These are phyloP conservation scores for Silene latifolia DNA, from an alignment of 148 eudicot species.

Conservation along the genomic window DNA sequence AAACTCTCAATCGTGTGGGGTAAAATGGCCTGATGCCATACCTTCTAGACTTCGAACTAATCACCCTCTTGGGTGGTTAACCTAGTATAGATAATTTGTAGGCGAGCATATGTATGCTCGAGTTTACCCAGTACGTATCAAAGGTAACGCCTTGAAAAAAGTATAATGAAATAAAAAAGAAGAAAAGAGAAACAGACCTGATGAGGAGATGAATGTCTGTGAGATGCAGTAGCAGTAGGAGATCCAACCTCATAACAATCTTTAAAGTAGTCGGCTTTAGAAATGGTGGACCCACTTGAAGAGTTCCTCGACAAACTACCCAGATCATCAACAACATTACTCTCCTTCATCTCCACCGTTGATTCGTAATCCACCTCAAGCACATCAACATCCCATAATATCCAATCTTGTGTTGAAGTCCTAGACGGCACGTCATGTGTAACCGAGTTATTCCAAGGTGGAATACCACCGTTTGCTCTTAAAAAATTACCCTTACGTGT, in stretches of 20 bases:
- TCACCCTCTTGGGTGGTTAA: no score
- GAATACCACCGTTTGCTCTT: conserved; percentile 58
- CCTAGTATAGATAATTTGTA: no score
- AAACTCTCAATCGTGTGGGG: no score
- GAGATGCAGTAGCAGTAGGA: conserved; percentile 23
- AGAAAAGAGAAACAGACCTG: conserved; percentile 12
- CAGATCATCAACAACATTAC: no score
- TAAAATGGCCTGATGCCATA: no score
- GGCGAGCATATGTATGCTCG: no score
- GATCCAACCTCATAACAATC: conserved; percentile 25
- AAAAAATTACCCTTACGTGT: conserved; percentile 43
- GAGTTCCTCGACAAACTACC: conserved; percentile 32
- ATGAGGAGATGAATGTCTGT: not conserved
- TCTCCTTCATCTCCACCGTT: conserved; percentile 1
- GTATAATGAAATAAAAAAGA: no score
- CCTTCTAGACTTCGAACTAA: no score
- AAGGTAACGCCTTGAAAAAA: no score
- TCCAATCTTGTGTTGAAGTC: conserved; percentile 53
- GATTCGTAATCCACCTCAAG: conserved; percentile 44
- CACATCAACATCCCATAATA: conserved; percentile 66
- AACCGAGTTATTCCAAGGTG: conserved; percentile 64
- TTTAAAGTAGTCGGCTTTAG: not conserved
- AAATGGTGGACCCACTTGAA: conserved; percentile 17
- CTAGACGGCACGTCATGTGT: conserved; percentile 66
- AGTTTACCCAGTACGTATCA: no score